phyloP scores from a whole-genome alignment of 2,329 filamentous ascomycete genomes.

The Claviceps purpurea region DNA sequence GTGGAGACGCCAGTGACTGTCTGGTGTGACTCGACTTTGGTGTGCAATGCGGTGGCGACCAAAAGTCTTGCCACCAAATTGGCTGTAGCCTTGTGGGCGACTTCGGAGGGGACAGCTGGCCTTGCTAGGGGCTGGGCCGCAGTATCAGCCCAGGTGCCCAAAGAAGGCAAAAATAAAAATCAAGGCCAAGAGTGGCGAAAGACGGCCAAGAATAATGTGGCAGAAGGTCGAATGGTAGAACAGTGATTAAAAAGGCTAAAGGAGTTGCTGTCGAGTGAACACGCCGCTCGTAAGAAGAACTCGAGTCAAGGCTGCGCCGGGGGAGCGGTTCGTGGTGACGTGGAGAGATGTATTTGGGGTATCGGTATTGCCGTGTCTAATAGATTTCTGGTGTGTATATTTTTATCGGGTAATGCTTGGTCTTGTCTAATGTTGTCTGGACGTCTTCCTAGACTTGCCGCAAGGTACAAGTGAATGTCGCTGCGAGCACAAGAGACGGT shows the following conservation, averaged over 20 bases:
- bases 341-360: not conserved
- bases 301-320: conserved; percentile 2
- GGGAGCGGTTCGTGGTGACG: not conserved
- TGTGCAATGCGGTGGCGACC: conserved; percentile 16
- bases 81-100: conserved; percentile 13
- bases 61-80: conserved; percentile 15
- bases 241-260: not conserved
- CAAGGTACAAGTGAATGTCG: conserved; percentile 41
- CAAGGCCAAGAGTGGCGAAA: conserved; percentile 4
- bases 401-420: not conserved
- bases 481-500: conserved; percentile 17
- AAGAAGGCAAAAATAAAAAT: too few species aligned
- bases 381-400: too few species aligned
- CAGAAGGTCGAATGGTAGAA: not conserved
- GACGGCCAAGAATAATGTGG: too few species aligned
- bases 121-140: not conserved
- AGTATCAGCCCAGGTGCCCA: not conserved
- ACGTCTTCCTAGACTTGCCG: conserved; percentile 15
- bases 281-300: not conserved
- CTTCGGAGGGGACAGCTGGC: conserved; percentile 18
- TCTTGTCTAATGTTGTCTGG: not conserved
- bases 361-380: not conserved
- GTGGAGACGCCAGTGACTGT: not conserved
- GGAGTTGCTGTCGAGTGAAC: not conserved
- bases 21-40: conserved; percentile 6